These are phyloP conservation scores for Tetracentron sinense DNA, from an alignment of 164 flowering plant genomes.

Conservation along the genomic window DNA sequence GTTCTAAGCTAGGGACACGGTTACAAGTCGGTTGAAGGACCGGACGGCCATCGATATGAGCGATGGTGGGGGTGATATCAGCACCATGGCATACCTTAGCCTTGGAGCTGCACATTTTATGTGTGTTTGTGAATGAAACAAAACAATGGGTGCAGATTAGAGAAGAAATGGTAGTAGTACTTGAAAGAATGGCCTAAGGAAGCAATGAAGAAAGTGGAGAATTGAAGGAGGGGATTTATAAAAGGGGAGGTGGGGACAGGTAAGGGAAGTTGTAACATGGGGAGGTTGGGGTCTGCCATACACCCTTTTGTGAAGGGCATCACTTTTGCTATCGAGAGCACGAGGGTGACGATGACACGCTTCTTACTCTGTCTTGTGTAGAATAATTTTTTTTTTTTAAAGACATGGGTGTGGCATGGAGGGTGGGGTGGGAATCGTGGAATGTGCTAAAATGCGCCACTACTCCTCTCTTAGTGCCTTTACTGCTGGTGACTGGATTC, in stretches of 20 bases:
- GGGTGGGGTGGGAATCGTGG: constrained; percentile 11
- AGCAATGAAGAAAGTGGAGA: constrained; percentile 11
- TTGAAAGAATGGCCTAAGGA: no score
- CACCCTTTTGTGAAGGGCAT: constrained; percentile 28
- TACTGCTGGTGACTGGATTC: constrained; percentile 20
- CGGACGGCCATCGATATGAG: constrained; percentile 48
- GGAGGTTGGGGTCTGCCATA: constrained; percentile 39
- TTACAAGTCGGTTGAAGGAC: constrained; percentile 69
- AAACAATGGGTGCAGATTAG: neutral
- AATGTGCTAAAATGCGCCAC: constrained; percentile 23
- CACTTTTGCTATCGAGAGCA: constrained; percentile 24
- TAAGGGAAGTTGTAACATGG: constrained; percentile 42
- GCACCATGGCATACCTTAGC: constrained; percentile 24
- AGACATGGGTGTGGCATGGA: no score
- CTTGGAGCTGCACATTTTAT: constrained; percentile 47
- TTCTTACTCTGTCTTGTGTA: constrained; percentile 8
- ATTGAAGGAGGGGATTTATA: constrained; percentile 20
- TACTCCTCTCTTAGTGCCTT: constrained; percentile 18
- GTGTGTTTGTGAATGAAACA: neutral
- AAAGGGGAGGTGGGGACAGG: constrained; percentile 32
- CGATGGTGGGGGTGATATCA: constrained; percentile 11
- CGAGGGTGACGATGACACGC: constrained; percentile 28
- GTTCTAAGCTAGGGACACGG: constrained; percentile 36
- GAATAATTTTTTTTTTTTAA: neutral
- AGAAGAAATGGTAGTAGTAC: constrained; percentile 3